Evolutionary conservation across 1,284 basidiomycete genomes (phyloP), one percentile per base, ranked within the genome.

Genomic region (Stereum hirsutum): DNA sequence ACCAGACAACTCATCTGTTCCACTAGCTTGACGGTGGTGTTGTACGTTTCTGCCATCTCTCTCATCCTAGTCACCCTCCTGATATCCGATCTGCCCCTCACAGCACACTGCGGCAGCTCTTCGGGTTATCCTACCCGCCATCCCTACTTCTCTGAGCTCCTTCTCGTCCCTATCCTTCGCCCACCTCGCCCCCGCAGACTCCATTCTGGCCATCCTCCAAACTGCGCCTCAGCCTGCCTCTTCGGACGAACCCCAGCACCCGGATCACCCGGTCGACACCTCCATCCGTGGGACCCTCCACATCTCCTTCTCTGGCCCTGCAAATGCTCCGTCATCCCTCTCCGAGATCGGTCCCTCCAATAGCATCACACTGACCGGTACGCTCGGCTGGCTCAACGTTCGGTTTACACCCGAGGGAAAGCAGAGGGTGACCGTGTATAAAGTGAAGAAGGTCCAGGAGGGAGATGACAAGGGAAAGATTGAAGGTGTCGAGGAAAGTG

Each of bases 121-220:
- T 28, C 74, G 83, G 11, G 63, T 69, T 6, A 67, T 86, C 33
- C 74, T 86, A 28, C 75, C 77, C 24, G 61, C 63, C 42, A 61
- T 68, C 0, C 55, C 79, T 41, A 70, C 70, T 7, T 63, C 72
- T 34, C 60, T 91, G 17, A 74, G 82, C 26, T 77, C 74, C 2
- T 73, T 78, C 54, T 74, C 83, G 12, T 76, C 80, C 2, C 69
- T 89, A 39, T 83, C 80, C 57, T 74, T 78, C 49, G 68, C 78
- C 17, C 75, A 78, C 55, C 75, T 89, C 21, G 65, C 69, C 6
- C 89, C 88, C 1, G 77, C 83, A 48, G 89, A 91, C 63, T 89
- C 86, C 8, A 74, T 87, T 50, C 68, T 78, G 51, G 64, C 72
- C 14, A 56, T 73, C 49, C 60, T 73, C 45, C 70, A 69, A 48